Base-by-base conservation (phyloP, 2,329 filamentous ascomycete genomes). In the Lasiodiplodia hormozganensis region DNA sequence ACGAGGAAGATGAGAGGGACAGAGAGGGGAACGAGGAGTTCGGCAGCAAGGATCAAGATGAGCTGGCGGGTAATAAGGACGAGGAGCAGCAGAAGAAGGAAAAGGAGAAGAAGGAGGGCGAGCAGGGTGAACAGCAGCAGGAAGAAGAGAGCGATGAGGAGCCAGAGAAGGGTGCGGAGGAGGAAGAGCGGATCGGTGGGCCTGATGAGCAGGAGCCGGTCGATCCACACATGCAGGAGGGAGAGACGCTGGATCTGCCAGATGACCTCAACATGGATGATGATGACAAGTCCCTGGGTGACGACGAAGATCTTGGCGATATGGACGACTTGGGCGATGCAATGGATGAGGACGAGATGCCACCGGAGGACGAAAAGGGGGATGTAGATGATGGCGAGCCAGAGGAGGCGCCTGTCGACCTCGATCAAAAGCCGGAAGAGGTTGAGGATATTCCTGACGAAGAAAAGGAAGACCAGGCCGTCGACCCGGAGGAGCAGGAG, bases 211-310 rank as follows among this genome's bases (percentile, higher is more conserved):
- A 83, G 65, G 89, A 92, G 76, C 85, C 87, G 69, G 86, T 88
- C 69, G 90, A 93, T 77, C 90, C 93, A 64, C 90, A 95, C 74
- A 88, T 92, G 2, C 88, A 95, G 73, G 91, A 97, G 76, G 90
- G 93, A 73, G 90, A 97, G 70, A 89, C 90, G 2, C 84, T 97
- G 69, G 93, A 94, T 56, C 84, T 97, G 25, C 94, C 94, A 0
- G 94, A 97, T 52, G 93, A 97, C 71, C 91, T 97, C 85, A 90
- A 96, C 68, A 86, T 96, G 67, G 91, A 95, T 71, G 90, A 88
- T 10, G 83, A 92, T 34, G 86, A 81, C 10, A 60, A 62, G 18
- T 72, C 73, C 23, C 34, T 65, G 34, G 84, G 86, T 21, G 86
- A 87, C 4, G 84, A 81, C 38, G 80, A 78, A 18, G 75, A 81